Evolutionary conservation across 208 protist species (phyloP), one percentile per base, ranked within the genome.

Genomic region (Leishmania turanica): DNA sequence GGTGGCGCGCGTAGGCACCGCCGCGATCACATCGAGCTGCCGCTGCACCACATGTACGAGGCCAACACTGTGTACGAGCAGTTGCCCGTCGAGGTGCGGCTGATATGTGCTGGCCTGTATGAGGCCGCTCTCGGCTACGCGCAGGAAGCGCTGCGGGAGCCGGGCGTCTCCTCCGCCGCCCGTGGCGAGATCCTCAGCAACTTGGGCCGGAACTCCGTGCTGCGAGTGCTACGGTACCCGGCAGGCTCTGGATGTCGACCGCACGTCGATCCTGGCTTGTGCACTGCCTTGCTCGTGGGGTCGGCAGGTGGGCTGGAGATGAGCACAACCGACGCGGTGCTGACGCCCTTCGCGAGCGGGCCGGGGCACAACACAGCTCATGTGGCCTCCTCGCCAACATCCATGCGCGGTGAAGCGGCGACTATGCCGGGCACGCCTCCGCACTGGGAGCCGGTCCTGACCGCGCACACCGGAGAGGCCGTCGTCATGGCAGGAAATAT

Each of bases 241-340:
- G 53, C 47, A 4, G 89, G 90, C 34, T 82, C 80, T 2, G 93
- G 90, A 54, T 95, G 93, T 56, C 87, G 91, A 6, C 90, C 93
- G 7, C 93, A 96, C 80, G 84, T 89, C 27, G 93, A 96, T 75
- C 93, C 93, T 3, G 93, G 93, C n/a, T 77, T 95, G 53, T 92
- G 90, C 83, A 94, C 93, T 0, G 91, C 91, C 24, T 80, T 94
- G 37, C 86, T 93, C 37, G 47, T 88, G 7, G 89, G 90, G 27
- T 91, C 90, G 27, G 84, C 83, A 0, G 83, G 83, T 21, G 93
- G 93, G 13, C 65, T 96, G 6, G 90, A 95, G 87, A 71, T 96
- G 79, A 84, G 84, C 71, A 70, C 78, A 27, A 17, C 17, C 34
- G 54, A 79, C 24, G 58, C 62, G 34, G 47, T 80, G 21, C 77